phyloP scores from a whole-genome alignment of 106 monocot genomes.

The Dendrobium chrysotoxum region DNA sequence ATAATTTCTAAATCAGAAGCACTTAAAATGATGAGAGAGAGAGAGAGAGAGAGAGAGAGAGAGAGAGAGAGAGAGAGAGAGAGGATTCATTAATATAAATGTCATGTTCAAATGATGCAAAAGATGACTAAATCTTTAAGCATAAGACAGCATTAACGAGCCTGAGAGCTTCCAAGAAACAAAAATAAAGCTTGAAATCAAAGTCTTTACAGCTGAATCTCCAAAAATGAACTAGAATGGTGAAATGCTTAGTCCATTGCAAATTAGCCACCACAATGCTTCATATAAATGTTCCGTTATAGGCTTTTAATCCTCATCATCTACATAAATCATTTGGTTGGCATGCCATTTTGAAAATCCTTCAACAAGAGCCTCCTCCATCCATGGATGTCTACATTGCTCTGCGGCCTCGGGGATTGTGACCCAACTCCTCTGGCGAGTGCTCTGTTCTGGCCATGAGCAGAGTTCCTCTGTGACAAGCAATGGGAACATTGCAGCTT shows the following conservation, averaged over 20 bases:
- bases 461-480: slow-evolving; percentile 57
- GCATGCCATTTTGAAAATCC: neutral
- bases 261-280: neutral
- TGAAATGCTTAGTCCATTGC: neutral
- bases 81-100: neutral
- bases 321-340: too few species aligned
- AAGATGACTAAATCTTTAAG: neutral
- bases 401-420: slow-evolving; percentile 41
- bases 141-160: neutral
- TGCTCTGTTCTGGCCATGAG: slow-evolving; percentile 72
- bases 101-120: neutral
- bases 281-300: neutral
- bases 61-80: neutral
- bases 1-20: too few species aligned
- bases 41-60: too few species aligned
- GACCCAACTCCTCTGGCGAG: slow-evolving; percentile 51
- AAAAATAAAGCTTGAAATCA: neutral
- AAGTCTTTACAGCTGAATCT: neutral
- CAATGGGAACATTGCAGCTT: slow-evolving; percentile 66
- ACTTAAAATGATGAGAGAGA: too few species aligned
- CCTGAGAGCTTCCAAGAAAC: neutral
- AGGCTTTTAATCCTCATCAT: neutral
- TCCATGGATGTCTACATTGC: slow-evolving; percentile 50
- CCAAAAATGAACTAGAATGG: neutral
- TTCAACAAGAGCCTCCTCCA: slow-evolving; percentile 38